Evolutionary conservation across 306 rosid species (phyloP).

Genomic region (Corylus avellana): DNA sequence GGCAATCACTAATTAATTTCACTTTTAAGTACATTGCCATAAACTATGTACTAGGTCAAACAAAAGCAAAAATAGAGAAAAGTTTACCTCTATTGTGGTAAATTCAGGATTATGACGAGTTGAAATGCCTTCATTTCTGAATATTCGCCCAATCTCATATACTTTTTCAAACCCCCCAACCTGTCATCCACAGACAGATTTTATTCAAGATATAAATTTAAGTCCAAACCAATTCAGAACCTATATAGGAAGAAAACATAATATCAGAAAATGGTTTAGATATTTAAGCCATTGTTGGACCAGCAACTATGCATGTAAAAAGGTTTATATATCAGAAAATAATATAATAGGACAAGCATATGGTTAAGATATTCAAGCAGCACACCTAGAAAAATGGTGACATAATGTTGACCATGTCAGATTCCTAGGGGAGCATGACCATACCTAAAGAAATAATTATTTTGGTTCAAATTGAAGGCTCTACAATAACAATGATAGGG

Average conservation of each 20-base stretch:
- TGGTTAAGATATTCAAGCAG: neutral
- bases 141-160: constrained; percentile 93
- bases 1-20: constrained; percentile 18
- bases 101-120: constrained; percentile 99
- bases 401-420: neutral
- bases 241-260: constrained; percentile 8
- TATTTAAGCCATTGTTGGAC: neutral
- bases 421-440: neutral
- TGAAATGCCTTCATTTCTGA: constrained; percentile 97
- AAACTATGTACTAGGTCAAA: constrained; percentile 14
- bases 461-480: constrained; percentile 1
- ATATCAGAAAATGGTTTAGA: too few relatives aligned
- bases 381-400: neutral
- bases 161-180: constrained; percentile 98
- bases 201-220: constrained; percentile 14
- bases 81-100: constrained; percentile 90
- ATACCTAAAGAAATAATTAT: neutral
- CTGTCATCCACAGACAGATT: constrained; percentile 44
- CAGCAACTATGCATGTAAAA: neutral
- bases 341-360: neutral
- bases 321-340: neutral
- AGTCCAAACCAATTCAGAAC: constrained; percentile 20
- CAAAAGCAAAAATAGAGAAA: constrained; percentile 18
- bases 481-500: neutral
- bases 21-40: constrained; percentile 15